Conservation (phyloP, 2,329 filamentous ascomycete genomes). For the Penicillium sp. region DNA sequence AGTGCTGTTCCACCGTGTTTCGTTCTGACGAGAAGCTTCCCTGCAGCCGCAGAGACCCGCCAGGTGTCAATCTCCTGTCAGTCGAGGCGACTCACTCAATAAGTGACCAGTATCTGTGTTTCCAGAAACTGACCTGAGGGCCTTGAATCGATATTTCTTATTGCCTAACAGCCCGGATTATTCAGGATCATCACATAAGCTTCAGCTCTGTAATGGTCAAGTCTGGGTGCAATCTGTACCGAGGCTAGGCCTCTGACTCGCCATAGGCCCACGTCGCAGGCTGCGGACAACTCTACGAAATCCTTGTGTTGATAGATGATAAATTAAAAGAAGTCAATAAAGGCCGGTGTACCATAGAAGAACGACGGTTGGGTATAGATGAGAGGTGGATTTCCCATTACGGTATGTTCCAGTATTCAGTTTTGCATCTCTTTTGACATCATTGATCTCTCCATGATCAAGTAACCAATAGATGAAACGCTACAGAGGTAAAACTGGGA, state of each 20-base stretch:
- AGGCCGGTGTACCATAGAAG: too few relatives aligned
- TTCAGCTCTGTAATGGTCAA: not conserved
- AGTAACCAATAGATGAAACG: too few relatives aligned
- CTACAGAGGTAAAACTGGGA: too few relatives aligned
- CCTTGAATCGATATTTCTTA: not conserved
- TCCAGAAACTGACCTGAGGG: not conserved
- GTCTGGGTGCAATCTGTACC: constrained; percentile 2
- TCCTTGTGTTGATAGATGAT: not conserved
- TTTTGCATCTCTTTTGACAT: too few relatives aligned
- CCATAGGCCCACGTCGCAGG: not conserved
- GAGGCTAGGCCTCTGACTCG: constrained; percentile 2
- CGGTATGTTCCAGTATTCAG: too few relatives aligned
- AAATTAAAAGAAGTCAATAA: too few relatives aligned
- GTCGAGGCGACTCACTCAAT: not conserved
- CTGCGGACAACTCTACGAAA: too few relatives aligned
- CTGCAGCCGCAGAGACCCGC: constrained; percentile 2
- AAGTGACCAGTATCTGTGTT: not conserved
- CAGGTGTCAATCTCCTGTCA: constrained; percentile 1
- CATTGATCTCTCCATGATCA: too few relatives aligned
- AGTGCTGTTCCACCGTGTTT: not conserved
- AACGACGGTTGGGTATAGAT: too few relatives aligned
- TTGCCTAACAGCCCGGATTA: too few relatives aligned
- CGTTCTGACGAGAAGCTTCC: constrained; percentile 2
- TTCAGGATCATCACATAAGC: not conserved
- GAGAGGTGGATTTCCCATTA: too few relatives aligned